Conservation (phyloP, 306 rosid species). For the Trifolium pratense region DNA sequence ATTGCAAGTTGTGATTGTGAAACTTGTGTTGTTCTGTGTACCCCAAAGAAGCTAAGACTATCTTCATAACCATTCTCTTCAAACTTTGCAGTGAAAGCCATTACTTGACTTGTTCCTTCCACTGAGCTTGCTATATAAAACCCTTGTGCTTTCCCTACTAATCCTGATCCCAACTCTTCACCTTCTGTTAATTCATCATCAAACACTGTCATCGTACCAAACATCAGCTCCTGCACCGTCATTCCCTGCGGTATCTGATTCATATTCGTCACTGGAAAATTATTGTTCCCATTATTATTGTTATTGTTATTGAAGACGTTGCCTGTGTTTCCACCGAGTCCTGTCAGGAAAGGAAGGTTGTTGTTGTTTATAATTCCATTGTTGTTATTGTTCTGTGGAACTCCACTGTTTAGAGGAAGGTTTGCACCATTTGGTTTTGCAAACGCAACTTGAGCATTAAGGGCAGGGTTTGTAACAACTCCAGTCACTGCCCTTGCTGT, state of each 20-base stretch:
- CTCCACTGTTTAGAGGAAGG: conserved; percentile 70
- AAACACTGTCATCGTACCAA: conserved; percentile 78
- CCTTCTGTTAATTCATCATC: conserved; percentile 85
- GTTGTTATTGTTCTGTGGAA: conserved; percentile 24
- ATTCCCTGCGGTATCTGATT: conserved; percentile 61
- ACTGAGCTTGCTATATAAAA: conserved; percentile 70
- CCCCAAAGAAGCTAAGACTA: conserved; percentile 27
- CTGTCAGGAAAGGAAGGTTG: conserved; percentile 85
- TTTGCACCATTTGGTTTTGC: conserved; percentile 54
- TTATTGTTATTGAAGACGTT: conserved; percentile 58
- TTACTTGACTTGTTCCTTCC: conserved; percentile 75
- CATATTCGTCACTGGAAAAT: conserved; percentile 55
- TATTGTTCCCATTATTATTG: conserved; percentile 46
- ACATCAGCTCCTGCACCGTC: conserved; percentile 66
- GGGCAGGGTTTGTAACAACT: background rate
- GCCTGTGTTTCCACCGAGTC: conserved; percentile 63
- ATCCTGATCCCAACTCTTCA: conserved; percentile 70
- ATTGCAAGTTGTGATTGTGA: too few species aligned
- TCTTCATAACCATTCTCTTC: conserved; percentile 66
- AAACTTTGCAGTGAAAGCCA: conserved; percentile 81
- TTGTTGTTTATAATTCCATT: conserved; percentile 49
- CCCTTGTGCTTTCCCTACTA: conserved; percentile 79
- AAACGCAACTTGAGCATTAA: background rate
- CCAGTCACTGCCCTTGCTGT: conserved; percentile 44
- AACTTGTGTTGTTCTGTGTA: too few species aligned